A percentile compares a stretch with the other conserved stretches of the same genome.
Conservation (phyloP, 306 rosid genomes). For the Cercis canadensis region DNA sequence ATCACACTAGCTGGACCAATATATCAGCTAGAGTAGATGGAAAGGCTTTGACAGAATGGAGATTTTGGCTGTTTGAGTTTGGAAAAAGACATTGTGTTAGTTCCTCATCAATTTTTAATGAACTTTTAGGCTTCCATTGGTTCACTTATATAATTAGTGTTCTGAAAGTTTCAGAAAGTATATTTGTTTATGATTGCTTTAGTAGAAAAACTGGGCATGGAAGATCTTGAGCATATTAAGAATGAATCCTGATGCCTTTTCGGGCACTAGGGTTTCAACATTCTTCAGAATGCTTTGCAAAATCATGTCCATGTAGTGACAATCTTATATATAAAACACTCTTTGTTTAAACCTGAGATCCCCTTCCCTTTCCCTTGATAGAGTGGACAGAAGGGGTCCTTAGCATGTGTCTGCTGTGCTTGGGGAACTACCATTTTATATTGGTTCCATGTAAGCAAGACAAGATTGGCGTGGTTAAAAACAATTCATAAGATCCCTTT, state of each 20-base stretch:
- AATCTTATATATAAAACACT: neutral
- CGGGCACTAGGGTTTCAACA: neutral
- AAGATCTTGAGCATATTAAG: neutral
- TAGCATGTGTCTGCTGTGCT: neutral
- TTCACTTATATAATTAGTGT: neutral
- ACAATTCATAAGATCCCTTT: no score
- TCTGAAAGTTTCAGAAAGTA: neutral
- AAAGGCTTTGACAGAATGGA: constrained; percentile 63
- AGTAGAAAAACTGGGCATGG: neutral
- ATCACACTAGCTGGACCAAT: constrained; percentile 61
- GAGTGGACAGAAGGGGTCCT: constrained; percentile 1
- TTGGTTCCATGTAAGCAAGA: neutral
- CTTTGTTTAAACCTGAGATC: neutral
- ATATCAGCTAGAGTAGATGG: constrained; percentile 65
- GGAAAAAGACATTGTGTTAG: constrained; percentile 77
- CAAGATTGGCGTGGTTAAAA: neutral
- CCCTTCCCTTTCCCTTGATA: constrained; percentile 16
- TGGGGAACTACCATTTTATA: neutral
- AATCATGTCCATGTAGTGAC: neutral
- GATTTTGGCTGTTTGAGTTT: constrained; percentile 72
- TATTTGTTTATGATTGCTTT: neutral
- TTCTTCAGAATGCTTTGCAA: neutral
- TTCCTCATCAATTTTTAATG: neutral
- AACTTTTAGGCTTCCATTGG: neutral
- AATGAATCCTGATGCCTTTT: neutral